Base-by-base conservation (phyloP, 352 stramenopile species). In the Pilasporangium apinafurcum region DNA sequence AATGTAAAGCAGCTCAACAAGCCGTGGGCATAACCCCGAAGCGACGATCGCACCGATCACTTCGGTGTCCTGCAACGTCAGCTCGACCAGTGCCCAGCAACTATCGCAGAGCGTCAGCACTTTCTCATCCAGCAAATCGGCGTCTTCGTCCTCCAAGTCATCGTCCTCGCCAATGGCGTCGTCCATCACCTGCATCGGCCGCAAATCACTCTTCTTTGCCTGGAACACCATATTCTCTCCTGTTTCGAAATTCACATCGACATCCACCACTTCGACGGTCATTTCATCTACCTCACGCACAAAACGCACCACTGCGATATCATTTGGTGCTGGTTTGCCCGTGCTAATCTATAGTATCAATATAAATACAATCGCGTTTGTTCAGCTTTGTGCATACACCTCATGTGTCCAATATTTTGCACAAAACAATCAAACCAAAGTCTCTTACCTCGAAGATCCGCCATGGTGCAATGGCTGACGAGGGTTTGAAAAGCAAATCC, bases 231-330 rank as follows among this genome's bases (percentile, higher is more conserved):
- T 74, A 56, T 88, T 89, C 51, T 93, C 81, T 28, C 81, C 81
- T 20, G 81, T 91, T 47, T 93, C 81, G 43, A 88, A 93, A 51
- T 93, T 93, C 35, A 91, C 74, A 25, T 93, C 81, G 13, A 93
- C 81, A 36, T 93, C 81, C 59, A 93, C 77, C 40, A 93, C 78
- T 47, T 93, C 81, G 21, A 93, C 71, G 6, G 58, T 84, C 24
- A 48, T 50, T n/a, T 83, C 78, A 42, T 91, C 61, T 9, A 91
- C 65, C 44, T 89, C 68, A 8, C 78, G 76, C 16, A 93, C 60
- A 44, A 83, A 88, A 1, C 81, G 78, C n/a, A 93, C 81, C 29
- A 91, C 76, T 2, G 76, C 78, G 48, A 93, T 79, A 37, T 93
- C 81, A 46, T 93, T 93, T 2, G 81, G 81, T 24, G 74, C 73